Percentiles rank a stretch among this genome's conserved stretches.
These are phyloP conservation scores for Amesomyces nigricolor DNA, from an alignment of 2,329 filamentous ascomycete species.

Conservation along the genomic window DNA sequence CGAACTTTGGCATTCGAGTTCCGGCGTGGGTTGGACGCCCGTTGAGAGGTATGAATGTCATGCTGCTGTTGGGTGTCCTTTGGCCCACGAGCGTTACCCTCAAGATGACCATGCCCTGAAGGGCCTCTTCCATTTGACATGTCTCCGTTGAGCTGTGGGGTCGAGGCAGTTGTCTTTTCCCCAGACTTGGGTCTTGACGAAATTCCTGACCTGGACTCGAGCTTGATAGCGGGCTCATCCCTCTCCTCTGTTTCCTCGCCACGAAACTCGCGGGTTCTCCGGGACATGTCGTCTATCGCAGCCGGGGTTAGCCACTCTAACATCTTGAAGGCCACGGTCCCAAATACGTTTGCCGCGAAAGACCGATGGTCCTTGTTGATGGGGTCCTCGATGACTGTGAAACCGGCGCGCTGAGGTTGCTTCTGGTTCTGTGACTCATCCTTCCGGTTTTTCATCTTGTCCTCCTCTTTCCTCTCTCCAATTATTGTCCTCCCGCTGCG, in stretches of 20 bases:
- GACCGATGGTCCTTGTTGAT: constrained; percentile 53
- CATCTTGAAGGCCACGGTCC: constrained; percentile 63
- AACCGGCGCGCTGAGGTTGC: constrained; percentile 19
- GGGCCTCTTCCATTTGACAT: not conserved
- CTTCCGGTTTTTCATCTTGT: constrained; percentile 3
- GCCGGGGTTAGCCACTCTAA: constrained; percentile 63
- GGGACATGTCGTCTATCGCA: constrained; percentile 45
- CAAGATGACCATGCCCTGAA: not conserved
- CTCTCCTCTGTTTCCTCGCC: constrained; percentile 19
- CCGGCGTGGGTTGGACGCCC: constrained; percentile 25
- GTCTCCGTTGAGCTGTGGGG: not conserved
- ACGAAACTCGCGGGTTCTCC: constrained; percentile 33
- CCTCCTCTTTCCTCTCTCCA: constrained; percentile 6
- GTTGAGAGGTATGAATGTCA: constrained; percentile 8
- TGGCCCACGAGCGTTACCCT: not conserved
- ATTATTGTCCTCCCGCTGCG: constrained; percentile 1
- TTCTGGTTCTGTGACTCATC: constrained; percentile 6
- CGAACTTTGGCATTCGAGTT: constrained; percentile 34
- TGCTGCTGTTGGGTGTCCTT: constrained; percentile 17
- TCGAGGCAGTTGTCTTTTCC: not conserved
- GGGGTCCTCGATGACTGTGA: constrained; percentile 43
- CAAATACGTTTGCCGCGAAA: constrained; percentile 59
- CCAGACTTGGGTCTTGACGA: not conserved
- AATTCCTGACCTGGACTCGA: not conserved
- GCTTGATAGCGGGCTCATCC: not conserved